Evolutionary conservation across 2,329 filamentous ascomycete genomes (phyloP), one percentile per base, ranked within the genome.

Genomic region (Thielaviopsis musarum): DNA sequence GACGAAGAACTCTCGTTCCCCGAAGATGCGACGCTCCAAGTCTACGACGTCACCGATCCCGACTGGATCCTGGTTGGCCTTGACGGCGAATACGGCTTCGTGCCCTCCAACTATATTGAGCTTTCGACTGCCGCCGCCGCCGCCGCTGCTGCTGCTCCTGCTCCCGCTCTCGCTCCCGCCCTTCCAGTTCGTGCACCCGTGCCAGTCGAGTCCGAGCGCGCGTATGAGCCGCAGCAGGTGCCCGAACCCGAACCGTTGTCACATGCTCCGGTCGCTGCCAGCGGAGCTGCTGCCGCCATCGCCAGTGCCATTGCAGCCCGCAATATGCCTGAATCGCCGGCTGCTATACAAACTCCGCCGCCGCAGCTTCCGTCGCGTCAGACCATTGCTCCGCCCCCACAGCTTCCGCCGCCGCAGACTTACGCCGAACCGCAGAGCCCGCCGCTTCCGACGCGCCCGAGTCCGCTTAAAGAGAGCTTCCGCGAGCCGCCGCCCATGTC

Each of bases 1-100:
- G 93, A 98, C 68, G 93, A 98, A 72, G 93, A 98, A 72, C 77
- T 98, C 10, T 97, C 91, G 24, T 97, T 98, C 69, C 81, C 88
- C 55, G 93, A 98, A 74, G 91, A 95, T 69, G 84, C 86, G 49
- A 73, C 82, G 52, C 78, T 98, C 55, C 77, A 87, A 62, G 87
- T 98, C 54, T 97, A 88, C 72, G 93, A 98, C 71, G 84, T 79
- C 10, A 86, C 89, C 5, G 93, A 98, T 70, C 88, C 89, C 15
- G 93, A 98, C 72, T 98, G 93, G 93, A 95, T 93, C 63, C 75
- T 98, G 56, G 91, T 95, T 30, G 91, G 91, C 19, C 75, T 85
- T 52, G 83, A 90, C 65, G 82, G 81, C 58, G 89, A 96, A 64
- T 98, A 84, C 74, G 93, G 93, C 55, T 98, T 98, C 71, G 93